phyloP scores from a whole-genome alignment of 2,329 filamentous ascomycete species.

The Fusarium sp. region DNA sequence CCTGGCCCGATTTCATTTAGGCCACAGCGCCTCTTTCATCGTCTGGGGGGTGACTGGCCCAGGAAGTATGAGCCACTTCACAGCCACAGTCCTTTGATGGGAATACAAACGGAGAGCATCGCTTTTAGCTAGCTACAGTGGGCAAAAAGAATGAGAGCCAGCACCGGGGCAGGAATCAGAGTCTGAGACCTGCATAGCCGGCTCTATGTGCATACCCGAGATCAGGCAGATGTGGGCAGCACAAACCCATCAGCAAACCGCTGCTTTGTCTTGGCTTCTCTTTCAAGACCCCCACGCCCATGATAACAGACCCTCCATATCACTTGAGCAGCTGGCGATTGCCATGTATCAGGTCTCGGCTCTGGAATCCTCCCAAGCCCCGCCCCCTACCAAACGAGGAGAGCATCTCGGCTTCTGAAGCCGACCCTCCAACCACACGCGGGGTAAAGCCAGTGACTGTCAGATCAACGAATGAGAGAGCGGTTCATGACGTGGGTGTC shows the following conservation, averaged over 20 bases:
- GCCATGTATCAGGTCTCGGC: not conserved
- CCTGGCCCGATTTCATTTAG: not conserved
- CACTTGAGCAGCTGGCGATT: not conserved
- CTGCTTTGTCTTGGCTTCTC: not conserved
- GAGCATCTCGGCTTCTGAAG: constrained; percentile 5
- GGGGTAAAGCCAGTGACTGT: not conserved
- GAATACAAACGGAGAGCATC: not conserved
- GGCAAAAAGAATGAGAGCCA: not conserved
- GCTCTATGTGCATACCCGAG: not conserved
- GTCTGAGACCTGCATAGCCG: not conserved
- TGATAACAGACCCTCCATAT: not conserved
- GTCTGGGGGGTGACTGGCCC: too few species aligned
- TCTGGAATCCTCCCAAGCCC: not conserved
- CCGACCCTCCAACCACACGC: constrained; percentile 9
- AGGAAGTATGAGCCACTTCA: not conserved
- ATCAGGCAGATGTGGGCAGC: not conserved
- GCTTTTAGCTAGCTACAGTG: not conserved
- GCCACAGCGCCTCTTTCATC: not conserved
- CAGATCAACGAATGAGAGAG: not conserved
- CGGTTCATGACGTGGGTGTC: not conserved
- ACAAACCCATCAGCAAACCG: not conserved
- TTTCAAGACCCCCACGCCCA: not conserved
- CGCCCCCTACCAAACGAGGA: not conserved
- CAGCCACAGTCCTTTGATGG: not conserved
- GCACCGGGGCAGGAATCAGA: not conserved